Conservation (phyloP, 164 flowering plant genomes). For the Macadamia integrifolia region DNA sequence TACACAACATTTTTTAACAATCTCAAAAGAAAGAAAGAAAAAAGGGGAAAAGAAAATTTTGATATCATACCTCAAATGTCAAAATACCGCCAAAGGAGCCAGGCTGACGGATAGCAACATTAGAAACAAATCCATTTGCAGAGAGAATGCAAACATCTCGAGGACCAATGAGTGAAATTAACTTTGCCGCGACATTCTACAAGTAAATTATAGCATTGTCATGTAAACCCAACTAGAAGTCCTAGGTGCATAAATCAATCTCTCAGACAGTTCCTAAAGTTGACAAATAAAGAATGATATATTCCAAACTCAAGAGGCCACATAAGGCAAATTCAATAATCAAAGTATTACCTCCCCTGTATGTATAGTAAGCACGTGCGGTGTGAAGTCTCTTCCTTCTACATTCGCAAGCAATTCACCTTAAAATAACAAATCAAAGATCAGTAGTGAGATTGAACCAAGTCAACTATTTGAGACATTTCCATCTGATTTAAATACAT, state of each 20-base stretch:
- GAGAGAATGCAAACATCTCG: conserved; percentile 65
- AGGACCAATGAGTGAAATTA: conserved; percentile 51
- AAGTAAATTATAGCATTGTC: conserved; percentile 6
- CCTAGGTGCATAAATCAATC: neutral
- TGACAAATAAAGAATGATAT: neutral
- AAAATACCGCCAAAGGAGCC: conserved; percentile 55
- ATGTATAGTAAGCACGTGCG: conserved; percentile 52
- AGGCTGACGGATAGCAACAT: conserved; percentile 62
- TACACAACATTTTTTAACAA: too few species aligned
- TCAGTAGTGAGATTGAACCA: conserved; percentile 7
- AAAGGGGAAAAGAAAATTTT: neutral
- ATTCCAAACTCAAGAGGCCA: neutral
- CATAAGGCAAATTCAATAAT: neutral
- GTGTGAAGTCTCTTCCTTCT: conserved; percentile 59
- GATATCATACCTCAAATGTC: conserved; percentile 52
- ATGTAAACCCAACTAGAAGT: neutral
- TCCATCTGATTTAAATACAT: neutral
- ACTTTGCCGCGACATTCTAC: conserved; percentile 62
- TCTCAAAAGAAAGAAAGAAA: neutral
- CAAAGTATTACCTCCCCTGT: conserved; percentile 55
- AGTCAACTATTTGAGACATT: neutral
- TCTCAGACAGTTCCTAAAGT: neutral
- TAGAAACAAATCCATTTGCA: conserved; percentile 71
- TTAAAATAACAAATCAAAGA: conserved; percentile 23
- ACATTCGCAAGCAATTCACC: conserved; percentile 61